Evolutionary conservation across 768 basidiomycete genomes (phyloP), one percentile per base, ranked within the genome.

Genomic region (Mycena alexandri): DNA sequence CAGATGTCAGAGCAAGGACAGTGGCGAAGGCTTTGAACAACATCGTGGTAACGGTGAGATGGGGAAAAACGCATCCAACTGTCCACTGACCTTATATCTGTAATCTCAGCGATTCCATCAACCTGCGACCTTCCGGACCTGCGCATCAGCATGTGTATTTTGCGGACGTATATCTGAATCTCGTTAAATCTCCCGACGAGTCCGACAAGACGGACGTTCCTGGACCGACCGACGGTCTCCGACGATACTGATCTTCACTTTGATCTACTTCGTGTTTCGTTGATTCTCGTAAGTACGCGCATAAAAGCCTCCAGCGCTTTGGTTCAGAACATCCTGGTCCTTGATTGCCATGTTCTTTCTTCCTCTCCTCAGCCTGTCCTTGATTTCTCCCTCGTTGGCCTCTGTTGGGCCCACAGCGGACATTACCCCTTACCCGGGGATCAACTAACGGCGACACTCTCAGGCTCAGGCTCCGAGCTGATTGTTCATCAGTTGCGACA

Each of bases 391-490:
- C 14, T 48, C 64, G 13, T 44, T 43, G 24, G 64, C 56, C 5
- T 9, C 64, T 9, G 42, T 69, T 13, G 61, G 62, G 36, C 67
- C 67, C 19, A 58, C 55, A 5, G 56, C 61, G 25, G 72, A 77
- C 17, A 74, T 81, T 12, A n/a, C n/a, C n/a, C n/a, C n/a, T n/a
- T n/a, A n/a, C n/a, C n/a, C n/a, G n/a, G n/a, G n/a, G n/a, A n/a
- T n/a, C n/a, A n/a, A n/a, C n/a, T n/a, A n/a, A n/a, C n/a, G n/a
- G n/a, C n/a, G n/a, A n/a, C n/a, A n/a, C n/a, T n/a, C n/a, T n/a
- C n/a, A n/a, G n/a, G n/a, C n/a, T n/a, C n/a, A n/a, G n/a, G n/a
- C n/a, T n/a, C n/a, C n/a, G n/a, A n/a, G n/a, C n/a, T n/a, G n/a
- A n/a, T n/a, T n/a, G n/a, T n/a, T n/a, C n/a, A n/a, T n/a, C n/a